Base-by-base conservation (phyloP, 225 moss, liverwort and hornwort species). In the Rhytidiadelphus loreus region DNA sequence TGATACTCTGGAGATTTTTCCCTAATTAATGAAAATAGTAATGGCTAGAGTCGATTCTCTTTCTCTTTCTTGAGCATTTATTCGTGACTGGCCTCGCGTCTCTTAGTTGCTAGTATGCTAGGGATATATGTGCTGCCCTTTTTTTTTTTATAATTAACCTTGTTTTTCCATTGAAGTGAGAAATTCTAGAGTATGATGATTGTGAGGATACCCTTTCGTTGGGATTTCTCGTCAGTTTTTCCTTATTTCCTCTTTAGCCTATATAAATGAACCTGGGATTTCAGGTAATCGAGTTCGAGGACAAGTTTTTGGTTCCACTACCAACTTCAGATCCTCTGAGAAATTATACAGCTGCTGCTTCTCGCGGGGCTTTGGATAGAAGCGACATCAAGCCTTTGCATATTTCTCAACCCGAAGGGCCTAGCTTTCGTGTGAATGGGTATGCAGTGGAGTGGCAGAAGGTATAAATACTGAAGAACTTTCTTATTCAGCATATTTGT, bases 401-500 rank as follows among this genome's bases (percentile, higher is more conserved):
- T 82, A 96, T 97, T 62, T 92, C 90, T 75, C 97, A 97, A 86
- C 97, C 97, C 6, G 96, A 97, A 66, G 97, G 97, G 35, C 97
- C 97, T 80, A 97, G 97, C 89, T 97, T 97, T 87, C 95, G 93
- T 78, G 97, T 97, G 53, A 96, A 96, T 91, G 97, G 97, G 46
- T 92, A 96, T 88, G 95, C 97, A 62, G 97, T 97, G 77, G 96
- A 95, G 87, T 97, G 97, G 97, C 97, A 97, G 87, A 97, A 97
- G 94, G 96, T 96, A 88, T n/a, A 4, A 35, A 28, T 65, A 44
- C 53, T 70, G 77, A 62, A 77, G 30, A 73, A 48, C 86, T 79
- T 86, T 70, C 59, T 83, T 29, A 17, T 61, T 46, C n/a, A 84
- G 78, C 30, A 64, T 63, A n/a, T 63, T 39, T 78, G 82, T 82